These are phyloP conservation scores for Globisporangium emineosum DNA, from an alignment of 352 stramenopile genomes.

Conservation along the genomic window DNA sequence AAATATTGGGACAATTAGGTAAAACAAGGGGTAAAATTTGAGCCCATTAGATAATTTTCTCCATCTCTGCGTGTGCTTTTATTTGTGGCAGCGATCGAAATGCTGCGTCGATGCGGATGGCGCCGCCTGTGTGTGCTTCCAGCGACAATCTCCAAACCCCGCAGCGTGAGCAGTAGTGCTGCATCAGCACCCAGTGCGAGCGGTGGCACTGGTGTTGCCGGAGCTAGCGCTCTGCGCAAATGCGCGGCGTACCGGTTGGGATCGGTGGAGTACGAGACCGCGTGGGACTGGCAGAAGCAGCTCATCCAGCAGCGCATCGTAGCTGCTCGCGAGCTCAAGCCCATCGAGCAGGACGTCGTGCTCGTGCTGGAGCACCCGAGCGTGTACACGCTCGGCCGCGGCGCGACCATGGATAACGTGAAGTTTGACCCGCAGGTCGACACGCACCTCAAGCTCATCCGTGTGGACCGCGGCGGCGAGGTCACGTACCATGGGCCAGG, in stretches of 20 bases:
- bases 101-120: slow-evolving; percentile 11
- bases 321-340: slow-evolving; percentile 35
- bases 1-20: too few relatives aligned
- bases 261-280: slow-evolving; percentile 76
- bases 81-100: too few relatives aligned
- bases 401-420: slow-evolving; percentile 71
- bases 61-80: too few relatives aligned
- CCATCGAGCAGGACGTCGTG: slow-evolving; percentile 83
- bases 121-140: not conserved
- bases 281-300: slow-evolving; percentile 86
- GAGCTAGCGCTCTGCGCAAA: slow-evolving; percentile 25
- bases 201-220: too few relatives aligned
- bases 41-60: too few relatives aligned
- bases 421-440: slow-evolving; percentile 57
- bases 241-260: slow-evolving; percentile 72
- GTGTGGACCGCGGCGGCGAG: slow-evolving; percentile 98
- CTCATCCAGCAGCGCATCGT: slow-evolving; percentile 78
- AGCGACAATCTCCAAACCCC: not conserved
- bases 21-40: too few relatives aligned
- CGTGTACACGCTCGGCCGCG: slow-evolving; percentile 96
- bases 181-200: not conserved
- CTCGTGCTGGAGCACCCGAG: slow-evolving; percentile 93
- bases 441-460: slow-evolving; percentile 84
- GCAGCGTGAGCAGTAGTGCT: not conserved
- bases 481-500: slow-evolving; percentile 98